Conservation (phyloP, 148 eudicot genomes). For the Nyssa sinensis region DNA sequence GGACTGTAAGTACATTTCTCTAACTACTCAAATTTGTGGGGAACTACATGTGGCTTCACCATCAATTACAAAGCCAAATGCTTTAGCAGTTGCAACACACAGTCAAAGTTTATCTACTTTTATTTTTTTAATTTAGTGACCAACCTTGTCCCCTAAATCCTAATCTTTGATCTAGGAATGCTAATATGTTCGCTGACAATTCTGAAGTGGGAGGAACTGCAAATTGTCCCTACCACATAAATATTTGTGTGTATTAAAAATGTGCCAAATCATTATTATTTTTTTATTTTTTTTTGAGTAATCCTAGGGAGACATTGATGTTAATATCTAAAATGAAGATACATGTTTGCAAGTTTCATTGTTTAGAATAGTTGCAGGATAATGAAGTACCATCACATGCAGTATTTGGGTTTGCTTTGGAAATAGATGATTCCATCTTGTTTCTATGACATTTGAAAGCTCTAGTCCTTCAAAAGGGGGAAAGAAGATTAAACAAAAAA, state of each 20-base stretch:
- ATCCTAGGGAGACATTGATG: no score
- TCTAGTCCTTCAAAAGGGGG: background rate
- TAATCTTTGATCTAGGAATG: background rate
- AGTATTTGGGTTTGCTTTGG: background rate
- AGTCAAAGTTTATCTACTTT: background rate
- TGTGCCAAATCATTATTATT: no score
- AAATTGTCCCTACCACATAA: no score
- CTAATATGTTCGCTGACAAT: background rate
- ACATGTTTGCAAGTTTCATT: no score
- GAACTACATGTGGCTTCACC: background rate
- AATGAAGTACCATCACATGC: background rate
- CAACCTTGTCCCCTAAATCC: background rate
- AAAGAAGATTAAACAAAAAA: background rate
- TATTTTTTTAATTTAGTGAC: background rate
- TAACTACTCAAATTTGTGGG: background rate
- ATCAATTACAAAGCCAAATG: background rate
- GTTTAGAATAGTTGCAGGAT: background rate
- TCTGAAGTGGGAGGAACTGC: no score
- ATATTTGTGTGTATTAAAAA: no score
- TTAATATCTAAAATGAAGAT: no score
- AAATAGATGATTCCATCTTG: background rate
- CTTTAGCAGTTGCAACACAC: background rate
- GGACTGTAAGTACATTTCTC: conserved; percentile 75
- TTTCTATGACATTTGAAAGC: background rate
- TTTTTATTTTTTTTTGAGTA: no score